Evolutionary conservation across 2,329 filamentous ascomycete genomes (phyloP).

Genomic region (Tricladium varicosporioides): DNA sequence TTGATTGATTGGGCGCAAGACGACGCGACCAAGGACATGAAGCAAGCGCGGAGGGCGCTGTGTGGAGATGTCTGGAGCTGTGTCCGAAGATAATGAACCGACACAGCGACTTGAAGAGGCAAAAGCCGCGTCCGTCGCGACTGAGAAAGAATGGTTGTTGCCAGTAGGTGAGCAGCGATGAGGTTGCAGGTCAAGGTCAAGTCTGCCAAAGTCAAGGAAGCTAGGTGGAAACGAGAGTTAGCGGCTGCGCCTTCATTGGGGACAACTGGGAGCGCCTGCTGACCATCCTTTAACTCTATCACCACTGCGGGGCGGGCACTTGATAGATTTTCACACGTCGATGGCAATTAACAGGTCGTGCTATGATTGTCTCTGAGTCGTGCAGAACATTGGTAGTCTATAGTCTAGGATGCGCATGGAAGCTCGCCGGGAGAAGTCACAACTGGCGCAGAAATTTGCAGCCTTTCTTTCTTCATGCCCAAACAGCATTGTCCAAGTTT

Average conservation of each 20-base stretch:
- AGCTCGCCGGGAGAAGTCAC: neutral
- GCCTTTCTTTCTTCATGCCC: neutral
- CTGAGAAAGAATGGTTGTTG: slow-evolving; percentile 14
- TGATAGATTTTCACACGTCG: neutral
- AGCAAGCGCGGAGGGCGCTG: slow-evolving; percentile 16
- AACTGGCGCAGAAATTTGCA: neutral
- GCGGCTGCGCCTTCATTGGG: neutral
- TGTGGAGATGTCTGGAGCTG: slow-evolving; percentile 4
- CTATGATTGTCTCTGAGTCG: neutral
- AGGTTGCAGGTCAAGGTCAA: slow-evolving; percentile 4
- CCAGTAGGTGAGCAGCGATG: slow-evolving; percentile 21
- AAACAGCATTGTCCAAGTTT: neutral
- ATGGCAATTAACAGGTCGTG: neutral
- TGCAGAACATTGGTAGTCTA: neutral
- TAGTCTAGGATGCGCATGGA: neutral
- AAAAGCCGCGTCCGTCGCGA: slow-evolving; percentile 23
- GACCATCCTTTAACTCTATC: neutral
- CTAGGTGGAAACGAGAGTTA: neutral
- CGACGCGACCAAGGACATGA: slow-evolving; percentile 22
- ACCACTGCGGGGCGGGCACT: neutral
- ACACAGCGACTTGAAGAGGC: neutral
- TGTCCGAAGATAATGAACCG: neutral
- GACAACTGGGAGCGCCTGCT: neutral
- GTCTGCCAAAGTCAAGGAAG: neutral
- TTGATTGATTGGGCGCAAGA: slow-evolving; percentile 22